Evolutionary conservation across 129 eudicot genomes (phyloP).

Genomic region (Chrysanthemum lavandulifolium): DNA sequence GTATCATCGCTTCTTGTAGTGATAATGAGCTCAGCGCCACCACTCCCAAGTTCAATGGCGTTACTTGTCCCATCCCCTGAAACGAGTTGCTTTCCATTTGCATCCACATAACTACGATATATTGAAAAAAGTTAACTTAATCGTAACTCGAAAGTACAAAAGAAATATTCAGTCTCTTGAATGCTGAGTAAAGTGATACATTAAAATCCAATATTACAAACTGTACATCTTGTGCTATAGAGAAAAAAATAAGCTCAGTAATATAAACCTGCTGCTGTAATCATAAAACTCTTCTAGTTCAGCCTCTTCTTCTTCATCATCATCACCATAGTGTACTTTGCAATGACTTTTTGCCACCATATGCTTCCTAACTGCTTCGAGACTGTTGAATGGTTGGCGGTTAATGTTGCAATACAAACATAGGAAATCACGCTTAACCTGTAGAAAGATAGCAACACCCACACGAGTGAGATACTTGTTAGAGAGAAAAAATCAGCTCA

Average conservation of each 20-base stretch:
- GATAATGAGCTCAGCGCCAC: constrained; percentile 89
- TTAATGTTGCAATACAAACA: constrained; percentile 94
- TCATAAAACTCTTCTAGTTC: constrained; percentile 96
- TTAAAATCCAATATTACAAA: background rate
- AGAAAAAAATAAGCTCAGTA: background rate
- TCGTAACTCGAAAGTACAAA: background rate
- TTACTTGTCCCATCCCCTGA: constrained; percentile 47
- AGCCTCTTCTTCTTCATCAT: constrained; percentile 95
- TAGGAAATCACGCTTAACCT: constrained; percentile 89
- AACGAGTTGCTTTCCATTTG: constrained; percentile 73
- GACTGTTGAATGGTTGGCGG: constrained; percentile 79
- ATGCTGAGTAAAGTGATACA: background rate
- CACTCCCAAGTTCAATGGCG: constrained; percentile 70
- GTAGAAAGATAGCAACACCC: constrained; percentile 20
- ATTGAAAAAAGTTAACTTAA: background rate
- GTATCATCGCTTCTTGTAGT: constrained; percentile 42
- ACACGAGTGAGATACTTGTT: background rate
- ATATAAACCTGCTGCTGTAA: constrained; percentile 89
- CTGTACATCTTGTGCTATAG: background rate
- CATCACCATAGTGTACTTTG: constrained; percentile 97
- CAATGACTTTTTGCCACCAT: constrained; percentile 97
- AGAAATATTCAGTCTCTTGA: background rate
- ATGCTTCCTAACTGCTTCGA: constrained; percentile 97
- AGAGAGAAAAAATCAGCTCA: background rate
- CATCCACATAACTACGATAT: constrained; percentile 66